A percentile compares a stretch with the other conserved stretches of the same genome.
Evolutionary conservation across 441 rosid genomes (phyloP).

Genomic region (Breynia disticha): DNA sequence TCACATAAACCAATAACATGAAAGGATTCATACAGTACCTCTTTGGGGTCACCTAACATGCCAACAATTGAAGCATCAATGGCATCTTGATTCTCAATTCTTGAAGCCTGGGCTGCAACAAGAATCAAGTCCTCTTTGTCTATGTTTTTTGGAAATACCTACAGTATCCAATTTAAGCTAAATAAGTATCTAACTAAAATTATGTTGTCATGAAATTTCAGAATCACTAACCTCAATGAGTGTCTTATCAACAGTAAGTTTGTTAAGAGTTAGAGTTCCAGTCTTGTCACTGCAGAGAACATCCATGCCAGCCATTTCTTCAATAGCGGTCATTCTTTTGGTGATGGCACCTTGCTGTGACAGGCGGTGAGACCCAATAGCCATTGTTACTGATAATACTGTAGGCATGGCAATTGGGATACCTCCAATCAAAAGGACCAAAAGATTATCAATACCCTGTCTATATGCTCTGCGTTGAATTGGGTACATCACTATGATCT

Average conservation of each 20-base stretch:
- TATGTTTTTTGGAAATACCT: slow-evolving; percentile 41
- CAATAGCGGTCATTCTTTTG: slow-evolving; percentile 92
- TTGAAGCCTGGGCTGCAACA: slow-evolving; percentile 75
- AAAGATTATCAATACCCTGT: slow-evolving; percentile 78
- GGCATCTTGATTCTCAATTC: slow-evolving; percentile 90
- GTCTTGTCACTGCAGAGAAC: slow-evolving; percentile 95
- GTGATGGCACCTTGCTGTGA: slow-evolving; percentile 95
- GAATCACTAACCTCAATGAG: slow-evolving; percentile 50
- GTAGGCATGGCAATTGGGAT: slow-evolving; percentile 99
- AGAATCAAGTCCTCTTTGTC: slow-evolving; percentile 45
- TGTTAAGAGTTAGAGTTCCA: slow-evolving; percentile 92
- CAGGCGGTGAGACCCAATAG: slow-evolving; percentile 86
- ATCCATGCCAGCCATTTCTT: slow-evolving; percentile 98
- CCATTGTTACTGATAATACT: slow-evolving; percentile 88
- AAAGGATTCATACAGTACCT: slow-evolving; percentile 32
- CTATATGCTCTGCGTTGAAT: slow-evolving; percentile 63
- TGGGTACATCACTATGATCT: slow-evolving; percentile 68
- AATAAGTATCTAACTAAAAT: neutral
- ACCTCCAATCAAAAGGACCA: slow-evolving; percentile 92
- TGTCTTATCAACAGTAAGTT: slow-evolving; percentile 72
- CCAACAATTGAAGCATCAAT: slow-evolving; percentile 84
- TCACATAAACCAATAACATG: neutral
- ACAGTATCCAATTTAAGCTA: neutral
- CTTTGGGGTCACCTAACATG: slow-evolving; percentile 77
- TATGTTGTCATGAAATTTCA: neutral